A percentile compares a stretch with the other conserved stretches of the same genome.
Evolutionary conservation across 2,329 filamentous ascomycete genomes (phyloP).

Genomic region (Penicillium thymicola): DNA sequence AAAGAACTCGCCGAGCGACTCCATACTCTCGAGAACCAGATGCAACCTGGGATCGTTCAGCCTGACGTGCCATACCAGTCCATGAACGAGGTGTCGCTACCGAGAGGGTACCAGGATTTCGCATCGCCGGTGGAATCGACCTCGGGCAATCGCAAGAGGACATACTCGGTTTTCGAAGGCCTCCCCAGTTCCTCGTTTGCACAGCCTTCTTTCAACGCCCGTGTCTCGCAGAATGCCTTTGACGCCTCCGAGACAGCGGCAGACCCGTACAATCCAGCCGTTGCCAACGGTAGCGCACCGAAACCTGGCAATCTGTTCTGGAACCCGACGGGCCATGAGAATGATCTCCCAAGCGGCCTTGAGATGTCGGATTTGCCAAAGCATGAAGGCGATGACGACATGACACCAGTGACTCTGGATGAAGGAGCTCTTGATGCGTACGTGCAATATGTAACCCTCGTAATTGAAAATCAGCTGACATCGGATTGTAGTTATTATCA

Average conservation of each 20-base stretch:
- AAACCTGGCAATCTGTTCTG: conserved; percentile 41
- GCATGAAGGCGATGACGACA: conserved; percentile 34
- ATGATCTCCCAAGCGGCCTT: conserved; percentile 31
- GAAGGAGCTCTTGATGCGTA: conserved; percentile 42
- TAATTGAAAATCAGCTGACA: conserved; percentile 9
- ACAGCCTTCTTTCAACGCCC: conserved; percentile 37
- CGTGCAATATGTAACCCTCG: conserved; percentile 12
- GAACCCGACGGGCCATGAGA: conserved; percentile 32
- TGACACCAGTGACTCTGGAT: conserved; percentile 37
- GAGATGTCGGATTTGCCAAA: conserved; percentile 33
- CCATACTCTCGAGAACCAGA: conserved; percentile 75
- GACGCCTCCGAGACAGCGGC: conserved; percentile 33
- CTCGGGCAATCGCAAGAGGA: conserved; percentile 46
- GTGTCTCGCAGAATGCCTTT: conserved; percentile 35
- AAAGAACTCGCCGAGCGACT: conserved; percentile 86
- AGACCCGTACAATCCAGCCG: conserved; percentile 35
- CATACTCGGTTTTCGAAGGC: conserved; percentile 50
- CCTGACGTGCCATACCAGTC: conserved; percentile 43
- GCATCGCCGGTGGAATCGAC: conserved; percentile 49
- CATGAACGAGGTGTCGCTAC: conserved; percentile 43
- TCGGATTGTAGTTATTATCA: conserved; percentile 37
- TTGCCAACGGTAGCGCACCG: conserved; percentile 34
- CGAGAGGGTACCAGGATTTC: conserved; percentile 51
- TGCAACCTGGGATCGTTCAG: conserved; percentile 47
- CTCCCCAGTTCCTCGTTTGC: conserved; percentile 43